A percentile compares a stretch with the other conserved stretches of the same genome.
These are phyloP conservation scores for Astragalus membranaceus DNA, from an alignment of 306 rosid genomes.

Conservation along the genomic window DNA sequence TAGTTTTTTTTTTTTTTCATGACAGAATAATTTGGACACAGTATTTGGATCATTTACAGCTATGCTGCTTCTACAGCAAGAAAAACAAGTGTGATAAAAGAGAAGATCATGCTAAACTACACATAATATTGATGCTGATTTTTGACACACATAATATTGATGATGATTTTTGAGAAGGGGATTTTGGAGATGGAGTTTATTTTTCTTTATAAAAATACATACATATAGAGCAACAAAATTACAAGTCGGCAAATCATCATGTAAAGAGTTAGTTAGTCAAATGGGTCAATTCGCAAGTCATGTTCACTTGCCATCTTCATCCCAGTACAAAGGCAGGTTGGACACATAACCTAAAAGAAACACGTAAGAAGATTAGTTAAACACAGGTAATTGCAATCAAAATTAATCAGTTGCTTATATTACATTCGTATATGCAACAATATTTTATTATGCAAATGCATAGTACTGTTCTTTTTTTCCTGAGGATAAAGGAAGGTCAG, in stretches of 20 bases:
- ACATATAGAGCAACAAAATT: background rate
- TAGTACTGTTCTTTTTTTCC: too few species aligned
- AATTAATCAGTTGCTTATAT: background rate
- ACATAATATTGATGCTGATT: too few species aligned
- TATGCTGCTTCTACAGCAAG: too few species aligned
- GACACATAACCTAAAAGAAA: slow-evolving; percentile 77
- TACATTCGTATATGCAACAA: too few species aligned
- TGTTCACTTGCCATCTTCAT: slow-evolving; percentile 96
- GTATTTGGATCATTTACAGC: too few species aligned
- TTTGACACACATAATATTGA: background rate
- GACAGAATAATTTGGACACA: background rate
- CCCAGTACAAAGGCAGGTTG: slow-evolving; percentile 94
- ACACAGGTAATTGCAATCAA: background rate
- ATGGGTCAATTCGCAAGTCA: slow-evolving; percentile 85
- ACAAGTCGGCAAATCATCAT: background rate
- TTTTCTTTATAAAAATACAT: background rate
- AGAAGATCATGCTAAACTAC: too few species aligned
- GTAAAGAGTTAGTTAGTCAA: slow-evolving; percentile 38
- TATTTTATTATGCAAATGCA: too few species aligned
- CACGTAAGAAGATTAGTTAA: background rate
- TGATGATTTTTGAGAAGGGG: background rate
- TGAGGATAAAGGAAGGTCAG: too few species aligned
- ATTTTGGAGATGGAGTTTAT: slow-evolving; percentile 2
- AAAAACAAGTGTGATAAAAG: too few species aligned
- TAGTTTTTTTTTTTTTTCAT: background rate